phyloP scores from a whole-genome alignment of 371 early-diverging fungal species.

The Circinella minor region DNA sequence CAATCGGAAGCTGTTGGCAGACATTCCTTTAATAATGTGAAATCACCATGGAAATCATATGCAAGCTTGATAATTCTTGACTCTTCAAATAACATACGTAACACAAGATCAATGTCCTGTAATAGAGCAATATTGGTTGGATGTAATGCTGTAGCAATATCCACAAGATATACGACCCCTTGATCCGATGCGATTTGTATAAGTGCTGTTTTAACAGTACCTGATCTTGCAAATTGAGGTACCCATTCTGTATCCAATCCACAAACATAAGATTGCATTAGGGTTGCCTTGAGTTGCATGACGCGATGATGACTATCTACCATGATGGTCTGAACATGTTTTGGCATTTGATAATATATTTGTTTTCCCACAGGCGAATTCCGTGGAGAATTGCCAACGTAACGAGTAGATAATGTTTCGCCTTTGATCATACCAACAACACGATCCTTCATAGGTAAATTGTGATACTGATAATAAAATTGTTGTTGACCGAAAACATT shows the following conservation, averaged over 20 bases:
- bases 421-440: constrained; percentile 40
- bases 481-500: constrained; percentile 32
- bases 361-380: background rate
- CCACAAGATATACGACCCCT: constrained; percentile 41
- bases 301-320: constrained; percentile 35
- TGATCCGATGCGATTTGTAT: constrained; percentile 51
- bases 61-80: constrained; percentile 37
- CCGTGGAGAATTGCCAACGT: constrained; percentile 16
- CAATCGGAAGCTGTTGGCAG: constrained; percentile 40
- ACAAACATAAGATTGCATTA: constrained; percentile 26
- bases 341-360: constrained; percentile 31
- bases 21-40: constrained; percentile 28
- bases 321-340: constrained; percentile 25
- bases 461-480: constrained; percentile 38
- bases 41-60: constrained; percentile 51
- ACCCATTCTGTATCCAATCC: constrained; percentile 58
- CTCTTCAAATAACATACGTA: constrained; percentile 35
- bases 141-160: constrained; percentile 34
- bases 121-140: constrained; percentile 27
- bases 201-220: constrained; percentile 33
- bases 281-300: constrained; percentile 27
- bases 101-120: constrained; percentile 25
- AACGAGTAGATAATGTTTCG: constrained; percentile 38
- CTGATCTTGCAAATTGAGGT: constrained; percentile 39
- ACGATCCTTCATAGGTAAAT: constrained; percentile 33